Base-by-base conservation (phyloP, 2,329 filamentous ascomycete genomes). In the Fusarium coicis region DNA sequence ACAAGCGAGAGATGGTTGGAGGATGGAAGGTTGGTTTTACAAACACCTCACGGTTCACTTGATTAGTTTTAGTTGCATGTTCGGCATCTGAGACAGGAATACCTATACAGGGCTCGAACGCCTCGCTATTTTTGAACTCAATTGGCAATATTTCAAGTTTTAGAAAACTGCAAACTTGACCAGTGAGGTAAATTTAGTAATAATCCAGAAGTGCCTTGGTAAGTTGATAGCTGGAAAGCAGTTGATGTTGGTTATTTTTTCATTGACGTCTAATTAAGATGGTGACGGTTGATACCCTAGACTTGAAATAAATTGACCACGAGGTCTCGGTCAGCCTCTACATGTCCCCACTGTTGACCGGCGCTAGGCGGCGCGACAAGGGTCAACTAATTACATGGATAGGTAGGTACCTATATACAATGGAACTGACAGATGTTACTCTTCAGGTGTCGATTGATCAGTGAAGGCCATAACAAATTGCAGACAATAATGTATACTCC, bases 231-330 rank as follows among this genome's bases (percentile, higher is more conserved):
- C 26, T 18, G 30, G 44, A 26, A 47, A 56, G 54, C 10, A 47
- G 16, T 28, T 15, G 21, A 34, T 30, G 32, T 32, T 23, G 9
- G 23, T 11, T 21, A 40, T 23, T 39, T 23, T 12, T n/a, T 34
- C 15, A 55, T 32, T 57, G 65, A 68, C 34, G 49, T 65, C 26
- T 37, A 34, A 57, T 47, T 23, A 59, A 69, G 57, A 65, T 70
- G 36, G 26, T 53, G 52, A 53, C 66, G 6, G 40, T 46, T 68
- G 68, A 43, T 68, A 71, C 68, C 68, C 68, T 71, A 72, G 68
- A 70, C 56, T 43, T n/a, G 3, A n/a, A 30, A 36, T 32, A 28
- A 23, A 56, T 44, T n/a, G 57, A 32, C 40, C 68, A 71, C 68
- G 56, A 54, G 68, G 42, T 63, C 62, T 71, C 36, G 52, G 56